Evolutionary conservation across 2,329 filamentous ascomycete species (phyloP), one percentile per base, ranked within the genome.

Genomic region (Diaporthe sp.): DNA sequence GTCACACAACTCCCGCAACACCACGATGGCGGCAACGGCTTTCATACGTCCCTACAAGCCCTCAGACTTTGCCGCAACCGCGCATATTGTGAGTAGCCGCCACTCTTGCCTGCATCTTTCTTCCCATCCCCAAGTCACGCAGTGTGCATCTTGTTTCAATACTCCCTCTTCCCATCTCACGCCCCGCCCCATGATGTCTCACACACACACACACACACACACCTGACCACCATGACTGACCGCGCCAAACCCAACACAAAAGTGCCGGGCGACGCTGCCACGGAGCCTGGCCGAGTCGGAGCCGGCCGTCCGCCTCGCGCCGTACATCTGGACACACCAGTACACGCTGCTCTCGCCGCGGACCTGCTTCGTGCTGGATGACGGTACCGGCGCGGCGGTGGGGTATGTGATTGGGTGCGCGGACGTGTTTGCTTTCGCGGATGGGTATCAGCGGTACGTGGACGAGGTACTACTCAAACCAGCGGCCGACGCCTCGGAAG

Each of bases 301-400:
- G 47, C 78, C 77, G 15, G 83, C 82, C 7, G 75, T 77, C 61
- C 81, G 80, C 25, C 81, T 87, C 39, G 82, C 85, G 19, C 86
- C 86, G 1, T 88, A 88, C 80, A 77, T 88, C 78, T 89, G 87
- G 87, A 87, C 86, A 12, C 86, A 88, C 78, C 86, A 84, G 50
- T 88, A 85, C 82, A 87, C 85, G 22, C 81, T 83, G 77, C 84
- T 88, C 74, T 86, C 81, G 12, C 86, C 86, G 0, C 53, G 76
- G 15, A 84, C 84, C 19, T 87, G 85, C 81, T 85, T 86, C 79
- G 84, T 88, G 15, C 83, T 89, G 19, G 87, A 88, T 79, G 85
- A 88, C 78, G 86, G 86, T 55, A 56, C 77, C 5, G 87, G 86
- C 4, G 76, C 63, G 10, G 84, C 82, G 1, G 86, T 88, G 44